phyloP scores from a whole-genome alignment of 345 rosid genomes.

The Euphorbia pulcherrima region DNA sequence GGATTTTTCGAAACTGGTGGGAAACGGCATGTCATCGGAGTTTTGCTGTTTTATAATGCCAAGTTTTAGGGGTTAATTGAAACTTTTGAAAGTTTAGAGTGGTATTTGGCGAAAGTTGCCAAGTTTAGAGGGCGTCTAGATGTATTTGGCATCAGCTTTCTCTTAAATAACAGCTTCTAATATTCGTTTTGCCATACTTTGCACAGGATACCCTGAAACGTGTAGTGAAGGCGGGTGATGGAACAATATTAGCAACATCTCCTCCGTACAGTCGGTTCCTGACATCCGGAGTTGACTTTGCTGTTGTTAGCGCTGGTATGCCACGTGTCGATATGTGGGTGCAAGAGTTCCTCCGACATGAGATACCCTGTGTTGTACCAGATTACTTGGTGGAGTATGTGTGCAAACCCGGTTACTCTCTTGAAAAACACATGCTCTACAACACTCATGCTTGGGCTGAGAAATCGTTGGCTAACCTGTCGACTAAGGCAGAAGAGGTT shows the following conservation, averaged over 20 bases:
- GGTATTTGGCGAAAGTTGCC: too few species aligned
- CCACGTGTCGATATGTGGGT: conserved; percentile 69
- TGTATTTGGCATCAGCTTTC: not conserved
- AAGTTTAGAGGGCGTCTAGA: too few species aligned
- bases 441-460: conserved; percentile 75
- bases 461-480: conserved; percentile 49
- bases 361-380: conserved; percentile 75
- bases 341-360: conserved; percentile 72
- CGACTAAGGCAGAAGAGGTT: conserved; percentile 40
- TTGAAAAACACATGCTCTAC: conserved; percentile 75
- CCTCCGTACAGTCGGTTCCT: conserved; percentile 90
- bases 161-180: not conserved
- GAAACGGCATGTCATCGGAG: too few species aligned
- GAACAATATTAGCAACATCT: conserved; percentile 82
- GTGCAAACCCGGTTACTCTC: conserved; percentile 83
- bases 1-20: too few species aligned
- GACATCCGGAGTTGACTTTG: conserved; percentile 65
- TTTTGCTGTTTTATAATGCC: too few species aligned
- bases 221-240: conserved; percentile 89
- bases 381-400: conserved; percentile 95
- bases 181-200: not conserved
- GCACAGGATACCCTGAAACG: conserved; percentile 92
- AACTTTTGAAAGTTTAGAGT: too few species aligned
- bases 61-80: too few species aligned
- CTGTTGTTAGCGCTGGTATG: conserved; percentile 74